phyloP scores from a whole-genome alignment of 2,329 filamentous ascomycete species.

The Sclerotinia glacialis region DNA sequence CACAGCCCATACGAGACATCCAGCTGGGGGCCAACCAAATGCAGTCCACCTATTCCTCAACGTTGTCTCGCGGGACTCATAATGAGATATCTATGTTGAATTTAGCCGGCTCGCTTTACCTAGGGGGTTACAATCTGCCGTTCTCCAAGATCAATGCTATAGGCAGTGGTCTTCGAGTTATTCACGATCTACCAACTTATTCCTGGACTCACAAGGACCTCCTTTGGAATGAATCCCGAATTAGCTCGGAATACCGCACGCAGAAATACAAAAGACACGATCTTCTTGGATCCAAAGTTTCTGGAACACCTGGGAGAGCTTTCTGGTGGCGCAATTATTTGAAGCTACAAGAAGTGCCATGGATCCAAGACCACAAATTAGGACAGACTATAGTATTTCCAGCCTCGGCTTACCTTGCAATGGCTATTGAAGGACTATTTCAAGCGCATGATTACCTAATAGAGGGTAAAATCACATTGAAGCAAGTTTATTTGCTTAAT shows the following conservation, averaged over 20 bases:
- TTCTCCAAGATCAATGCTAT: not conserved
- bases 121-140: not conserved
- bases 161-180: not conserved
- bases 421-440: slow-evolving; percentile 25
- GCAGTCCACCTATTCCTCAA: slow-evolving; percentile 12
- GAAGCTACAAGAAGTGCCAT: slow-evolving; percentile 42
- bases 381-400: slow-evolving; percentile 52
- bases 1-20: slow-evolving; percentile 26
- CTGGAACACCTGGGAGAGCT: slow-evolving; percentile 29
- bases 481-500: slow-evolving; percentile 4
- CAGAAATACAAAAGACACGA: slow-evolving; percentile 38
- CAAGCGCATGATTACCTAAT: slow-evolving; percentile 18
- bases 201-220: slow-evolving; percentile 48
- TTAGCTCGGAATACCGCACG: slow-evolving; percentile 46
- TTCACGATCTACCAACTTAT: slow-evolving; percentile 44
- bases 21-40: not conserved
- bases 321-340: slow-evolving; percentile 33
- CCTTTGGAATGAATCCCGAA: slow-evolving; percentile 53
- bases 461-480: not conserved
- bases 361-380: slow-evolving; percentile 46
- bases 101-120: not conserved
- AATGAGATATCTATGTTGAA: not conserved
- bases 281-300: slow-evolving; percentile 40
- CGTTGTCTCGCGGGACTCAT: not conserved
- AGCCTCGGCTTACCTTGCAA: slow-evolving; percentile 24